These are phyloP conservation scores for Novymonas esmeraldas DNA, from an alignment of 208 protist species.

Conservation along the genomic window DNA sequence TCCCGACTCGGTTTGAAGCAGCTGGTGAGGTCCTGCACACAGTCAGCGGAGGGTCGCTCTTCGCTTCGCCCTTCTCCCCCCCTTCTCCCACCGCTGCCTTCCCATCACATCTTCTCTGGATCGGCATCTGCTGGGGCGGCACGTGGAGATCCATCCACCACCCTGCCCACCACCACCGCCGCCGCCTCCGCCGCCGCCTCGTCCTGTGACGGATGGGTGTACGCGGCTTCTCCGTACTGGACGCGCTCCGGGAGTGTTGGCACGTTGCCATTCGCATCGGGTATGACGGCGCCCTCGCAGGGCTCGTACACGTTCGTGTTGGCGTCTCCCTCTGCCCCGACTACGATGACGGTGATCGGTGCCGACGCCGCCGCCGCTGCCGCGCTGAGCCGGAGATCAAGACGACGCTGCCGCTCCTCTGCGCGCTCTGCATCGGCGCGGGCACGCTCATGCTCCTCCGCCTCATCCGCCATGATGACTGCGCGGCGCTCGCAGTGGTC, in stretches of 20 bases:
- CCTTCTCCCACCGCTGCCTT: too few species aligned
- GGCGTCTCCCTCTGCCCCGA: not conserved
- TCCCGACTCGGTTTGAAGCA: too few species aligned
- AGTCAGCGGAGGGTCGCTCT: too few species aligned
- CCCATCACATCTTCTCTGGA: too few species aligned
- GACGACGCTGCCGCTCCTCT: not conserved
- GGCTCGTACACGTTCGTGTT: not conserved
- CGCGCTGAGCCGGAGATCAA: not conserved
- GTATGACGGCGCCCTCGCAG: conserved; percentile 13
- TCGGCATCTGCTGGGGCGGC: too few species aligned
- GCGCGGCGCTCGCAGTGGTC: conserved; percentile 11
- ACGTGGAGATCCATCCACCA: too few species aligned
- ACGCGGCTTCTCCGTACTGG: conserved; percentile 13
- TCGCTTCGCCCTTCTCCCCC: too few species aligned
- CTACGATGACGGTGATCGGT: not conserved
- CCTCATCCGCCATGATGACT: not conserved
- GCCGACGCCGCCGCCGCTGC: not conserved
- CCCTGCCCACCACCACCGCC: too few species aligned
- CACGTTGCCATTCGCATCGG: conserved; percentile 7
- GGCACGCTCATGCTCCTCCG: not conserved
- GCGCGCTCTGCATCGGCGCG: not conserved
- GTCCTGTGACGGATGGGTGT: too few species aligned
- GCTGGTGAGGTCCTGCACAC: too few species aligned
- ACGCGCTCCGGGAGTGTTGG: conserved; percentile 7
- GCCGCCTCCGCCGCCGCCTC: too few species aligned